Percentiles rank a stretch among this genome's conserved stretches.
phyloP scores from a whole-genome alignment of 257 asterid species.

The Solanum sejunctum region DNA sequence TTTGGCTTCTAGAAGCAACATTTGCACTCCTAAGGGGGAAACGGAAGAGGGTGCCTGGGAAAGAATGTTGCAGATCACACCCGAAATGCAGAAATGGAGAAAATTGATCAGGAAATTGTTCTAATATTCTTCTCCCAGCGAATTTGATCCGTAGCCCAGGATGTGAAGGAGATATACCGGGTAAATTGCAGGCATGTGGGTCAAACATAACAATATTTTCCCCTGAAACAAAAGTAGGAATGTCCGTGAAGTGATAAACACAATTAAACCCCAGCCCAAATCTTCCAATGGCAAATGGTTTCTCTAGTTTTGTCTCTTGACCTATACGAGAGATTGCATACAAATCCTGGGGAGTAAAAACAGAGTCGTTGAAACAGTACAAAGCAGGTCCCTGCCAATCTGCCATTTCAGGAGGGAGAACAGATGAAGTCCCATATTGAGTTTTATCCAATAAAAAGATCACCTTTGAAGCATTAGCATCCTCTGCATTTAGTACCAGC shows the following conservation, averaged over 20 bases:
- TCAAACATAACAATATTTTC: conserved; percentile 95
- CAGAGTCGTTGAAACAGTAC: conserved; percentile 91
- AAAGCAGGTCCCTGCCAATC: conserved; percentile 99
- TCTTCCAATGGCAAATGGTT: conserved; percentile 96
- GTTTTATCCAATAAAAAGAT: conserved; percentile 83
- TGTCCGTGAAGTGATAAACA: conserved; percentile 91
- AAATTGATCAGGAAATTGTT: conserved; percentile 96
- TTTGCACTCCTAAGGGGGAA: conserved; percentile 72
- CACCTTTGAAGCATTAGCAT: conserved; percentile 89
- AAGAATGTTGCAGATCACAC: conserved; percentile 70
- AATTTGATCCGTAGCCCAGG: conserved; percentile 91
- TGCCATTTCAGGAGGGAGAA: conserved; percentile 98
- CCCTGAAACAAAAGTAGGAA: conserved; percentile 93
- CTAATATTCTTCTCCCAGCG: conserved; percentile 62
- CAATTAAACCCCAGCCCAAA: conserved; percentile 94
- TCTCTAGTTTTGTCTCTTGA: conserved; percentile 93
- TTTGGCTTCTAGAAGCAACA: conserved; percentile 88
- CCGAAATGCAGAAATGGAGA: conserved; percentile 93
- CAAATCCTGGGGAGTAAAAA: conserved; percentile 89
- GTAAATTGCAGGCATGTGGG: conserved; percentile 91
- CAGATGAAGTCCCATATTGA: conserved; percentile 80
- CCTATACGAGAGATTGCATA: conserved; percentile 97
- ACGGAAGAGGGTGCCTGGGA: conserved; percentile 92
- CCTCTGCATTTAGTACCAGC: conserved; percentile 96
- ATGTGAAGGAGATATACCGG: conserved; percentile 93